These are phyloP conservation scores for Moesziomyces globuligerus DNA, from an alignment of 1,284 basidiomycete species.

Conservation along the genomic window DNA sequence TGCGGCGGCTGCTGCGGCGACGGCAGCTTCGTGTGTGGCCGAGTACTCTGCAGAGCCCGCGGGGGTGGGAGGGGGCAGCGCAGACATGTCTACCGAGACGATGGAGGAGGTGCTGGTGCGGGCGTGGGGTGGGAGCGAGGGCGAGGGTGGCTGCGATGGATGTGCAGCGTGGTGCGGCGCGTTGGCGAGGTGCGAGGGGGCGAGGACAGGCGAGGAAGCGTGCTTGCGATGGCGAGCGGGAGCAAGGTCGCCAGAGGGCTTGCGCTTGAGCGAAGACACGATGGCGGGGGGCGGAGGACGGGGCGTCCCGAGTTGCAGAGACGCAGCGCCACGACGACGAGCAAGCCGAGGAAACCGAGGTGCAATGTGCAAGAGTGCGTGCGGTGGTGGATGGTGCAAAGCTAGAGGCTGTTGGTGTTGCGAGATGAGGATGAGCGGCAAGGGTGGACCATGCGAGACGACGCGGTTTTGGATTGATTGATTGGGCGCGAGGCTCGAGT, in stretches of 20 bases:
- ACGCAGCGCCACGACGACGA: too few species aligned
- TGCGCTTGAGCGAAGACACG: constrained; percentile 30
- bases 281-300: constrained; percentile 2
- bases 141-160: background rate
- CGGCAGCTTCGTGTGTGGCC: constrained; percentile 38
- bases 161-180: background rate
- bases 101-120: constrained; percentile 5
- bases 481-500: too few species aligned
- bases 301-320: background rate
- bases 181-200: constrained; percentile 27
- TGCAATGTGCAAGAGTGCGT: too few species aligned
- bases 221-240: constrained; percentile 17
- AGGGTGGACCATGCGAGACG: too few species aligned
- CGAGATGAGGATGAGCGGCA: too few species aligned
- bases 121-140: background rate
- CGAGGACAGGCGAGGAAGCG: constrained; percentile 11
- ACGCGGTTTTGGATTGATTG: too few species aligned
- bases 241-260: constrained; percentile 35
- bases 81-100: constrained; percentile 25
- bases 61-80: constrained; percentile 8
- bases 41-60: constrained; percentile 21
- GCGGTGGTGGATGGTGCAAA: too few species aligned
- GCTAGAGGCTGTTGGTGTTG: too few species aligned
- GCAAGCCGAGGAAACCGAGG: too few species aligned
- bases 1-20: constrained; percentile 30